These are phyloP conservation scores for Vitis rupestris DNA, from an alignment of 164 flowering plant genomes.

Conservation along the genomic window DNA sequence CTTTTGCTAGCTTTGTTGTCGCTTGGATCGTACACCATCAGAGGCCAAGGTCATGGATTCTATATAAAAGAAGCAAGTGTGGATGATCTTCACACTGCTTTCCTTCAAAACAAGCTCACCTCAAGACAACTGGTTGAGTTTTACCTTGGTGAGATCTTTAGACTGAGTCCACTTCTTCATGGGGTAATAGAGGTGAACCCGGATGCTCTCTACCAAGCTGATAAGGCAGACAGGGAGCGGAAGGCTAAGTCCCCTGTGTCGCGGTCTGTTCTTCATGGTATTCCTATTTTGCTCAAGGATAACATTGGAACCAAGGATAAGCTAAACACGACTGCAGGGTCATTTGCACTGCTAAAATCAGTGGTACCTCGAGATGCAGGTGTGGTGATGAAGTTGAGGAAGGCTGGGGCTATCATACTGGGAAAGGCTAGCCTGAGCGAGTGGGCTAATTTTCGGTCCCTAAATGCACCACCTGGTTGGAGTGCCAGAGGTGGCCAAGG, in stretches of 20 bases:
- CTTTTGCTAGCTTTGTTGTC: not conserved
- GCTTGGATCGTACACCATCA: too few species aligned
- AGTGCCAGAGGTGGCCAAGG: slow-evolving; percentile 11
- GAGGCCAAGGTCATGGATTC: not conserved
- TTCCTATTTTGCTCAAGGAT: slow-evolving; percentile 32
- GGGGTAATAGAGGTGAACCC: slow-evolving; percentile 45
- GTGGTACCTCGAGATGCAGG: slow-evolving; percentile 35
- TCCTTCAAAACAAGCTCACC: slow-evolving; percentile 22
- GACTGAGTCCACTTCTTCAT: slow-evolving; percentile 31
- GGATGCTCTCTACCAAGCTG: slow-evolving; percentile 29
- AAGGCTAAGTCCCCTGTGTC: slow-evolving; percentile 3
- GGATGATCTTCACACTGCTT: slow-evolving; percentile 19
- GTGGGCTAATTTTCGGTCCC: slow-evolving; percentile 11
- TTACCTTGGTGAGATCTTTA: slow-evolving; percentile 30
- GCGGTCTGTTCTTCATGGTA: slow-evolving; percentile 18
- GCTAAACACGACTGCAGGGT: slow-evolving; percentile 36
- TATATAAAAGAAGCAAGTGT: slow-evolving; percentile 23
- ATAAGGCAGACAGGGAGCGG: slow-evolving; percentile 31
- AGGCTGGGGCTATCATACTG: slow-evolving; percentile 30
- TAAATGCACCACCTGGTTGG: slow-evolving; percentile 9
- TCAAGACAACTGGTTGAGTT: slow-evolving; percentile 36
- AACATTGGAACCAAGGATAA: slow-evolving; percentile 33
- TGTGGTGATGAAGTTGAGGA: slow-evolving; percentile 30
- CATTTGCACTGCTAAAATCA: slow-evolving; percentile 29
- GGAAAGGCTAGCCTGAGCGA: slow-evolving; percentile 25